A percentile compares a stretch with the other conserved stretches of the same genome.
phyloP scores from a whole-genome alignment of 345 rosid species.

The Pugionium cornutum region DNA sequence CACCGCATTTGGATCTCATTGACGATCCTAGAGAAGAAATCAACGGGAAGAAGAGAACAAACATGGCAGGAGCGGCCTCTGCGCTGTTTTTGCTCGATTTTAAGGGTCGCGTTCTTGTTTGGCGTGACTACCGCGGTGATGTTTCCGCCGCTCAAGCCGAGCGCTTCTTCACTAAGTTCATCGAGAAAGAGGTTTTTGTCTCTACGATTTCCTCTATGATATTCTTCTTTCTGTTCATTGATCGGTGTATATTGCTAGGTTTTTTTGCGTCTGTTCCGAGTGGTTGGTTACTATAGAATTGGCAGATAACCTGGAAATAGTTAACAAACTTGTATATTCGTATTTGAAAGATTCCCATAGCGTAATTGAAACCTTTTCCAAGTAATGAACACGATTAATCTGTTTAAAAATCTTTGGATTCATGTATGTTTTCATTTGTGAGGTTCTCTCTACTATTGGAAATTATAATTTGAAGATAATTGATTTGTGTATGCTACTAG shows the following conservation, averaged over 20 bases:
- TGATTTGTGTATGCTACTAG: too few relatives aligned
- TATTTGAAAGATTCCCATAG: background rate
- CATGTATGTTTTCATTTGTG: background rate
- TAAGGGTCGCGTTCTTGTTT: constrained; percentile 91
- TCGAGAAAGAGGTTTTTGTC: constrained; percentile 74
- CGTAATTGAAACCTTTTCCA: background rate
- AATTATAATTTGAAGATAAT: background rate
- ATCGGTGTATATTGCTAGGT: background rate
- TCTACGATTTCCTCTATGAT: background rate
- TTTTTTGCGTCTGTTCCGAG: background rate
- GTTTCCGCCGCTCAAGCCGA: constrained; percentile 85
- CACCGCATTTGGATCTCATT: constrained; percentile 36
- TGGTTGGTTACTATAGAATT: constrained; percentile 21
- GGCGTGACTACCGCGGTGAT: constrained; percentile 98
- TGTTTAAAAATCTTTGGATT: background rate
- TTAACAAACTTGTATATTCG: constrained; percentile 10
- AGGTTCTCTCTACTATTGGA: background rate
- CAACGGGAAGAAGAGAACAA: background rate
- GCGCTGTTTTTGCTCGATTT: constrained; percentile 89
- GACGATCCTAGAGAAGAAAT: background rate
- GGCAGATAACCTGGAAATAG: constrained; percentile 1
- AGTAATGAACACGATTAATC: constrained; percentile 1
- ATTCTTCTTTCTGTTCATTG: background rate
- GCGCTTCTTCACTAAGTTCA: constrained; percentile 92
- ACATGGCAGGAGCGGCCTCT: constrained; percentile 93